Conservation (phyloP, 2,329 filamentous ascomycete species). For the Acarospora socialis region DNA sequence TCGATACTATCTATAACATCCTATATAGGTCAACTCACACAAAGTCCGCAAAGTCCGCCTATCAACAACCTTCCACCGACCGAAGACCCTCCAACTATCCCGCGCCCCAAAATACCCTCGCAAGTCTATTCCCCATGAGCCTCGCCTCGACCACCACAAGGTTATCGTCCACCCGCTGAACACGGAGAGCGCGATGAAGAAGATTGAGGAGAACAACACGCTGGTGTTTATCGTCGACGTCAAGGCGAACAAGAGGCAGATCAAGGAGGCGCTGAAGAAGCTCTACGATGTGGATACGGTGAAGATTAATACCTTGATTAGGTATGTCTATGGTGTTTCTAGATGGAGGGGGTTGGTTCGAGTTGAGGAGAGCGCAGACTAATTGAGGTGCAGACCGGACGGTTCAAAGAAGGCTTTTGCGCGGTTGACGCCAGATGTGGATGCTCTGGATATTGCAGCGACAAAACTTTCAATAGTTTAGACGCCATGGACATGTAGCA, state of each 20-base stretch:
- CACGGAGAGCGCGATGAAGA: slow-evolving; percentile 99
- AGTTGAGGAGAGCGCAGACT: slow-evolving; percentile 9
- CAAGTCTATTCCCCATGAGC: slow-evolving; percentile 80
- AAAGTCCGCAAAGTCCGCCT: slow-evolving; percentile 88
- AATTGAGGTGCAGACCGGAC: slow-evolving; percentile 52
- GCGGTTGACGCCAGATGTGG: slow-evolving; percentile 87
- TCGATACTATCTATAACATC: slow-evolving; percentile 18
- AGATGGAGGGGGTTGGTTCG: background rate
- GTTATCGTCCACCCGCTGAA: slow-evolving; percentile 96
- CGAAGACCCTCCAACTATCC: slow-evolving; percentile 88
- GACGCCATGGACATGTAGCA: too few species aligned
- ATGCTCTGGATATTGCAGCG: slow-evolving; percentile 97
- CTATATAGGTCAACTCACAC: slow-evolving; percentile 59
- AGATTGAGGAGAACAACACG: slow-evolving; percentile 99
- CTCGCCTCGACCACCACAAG: slow-evolving; percentile 94
- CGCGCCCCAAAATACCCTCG: slow-evolving; percentile 91
- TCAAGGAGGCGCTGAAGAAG: slow-evolving; percentile 97
- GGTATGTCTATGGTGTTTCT: slow-evolving; percentile 44
- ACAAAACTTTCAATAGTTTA: slow-evolving; percentile 98
- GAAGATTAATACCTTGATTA: slow-evolving; percentile 99
- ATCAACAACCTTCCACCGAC: slow-evolving; percentile 91
- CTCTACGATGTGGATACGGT: slow-evolving; percentile 95
- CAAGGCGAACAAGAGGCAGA: slow-evolving; percentile 99
- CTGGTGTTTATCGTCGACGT: slow-evolving; percentile 93
- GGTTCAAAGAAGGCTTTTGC: slow-evolving; percentile 98